Evolutionary conservation across 208 protist species (phyloP).

Genomic region (Strigomonas culicis): DNA sequence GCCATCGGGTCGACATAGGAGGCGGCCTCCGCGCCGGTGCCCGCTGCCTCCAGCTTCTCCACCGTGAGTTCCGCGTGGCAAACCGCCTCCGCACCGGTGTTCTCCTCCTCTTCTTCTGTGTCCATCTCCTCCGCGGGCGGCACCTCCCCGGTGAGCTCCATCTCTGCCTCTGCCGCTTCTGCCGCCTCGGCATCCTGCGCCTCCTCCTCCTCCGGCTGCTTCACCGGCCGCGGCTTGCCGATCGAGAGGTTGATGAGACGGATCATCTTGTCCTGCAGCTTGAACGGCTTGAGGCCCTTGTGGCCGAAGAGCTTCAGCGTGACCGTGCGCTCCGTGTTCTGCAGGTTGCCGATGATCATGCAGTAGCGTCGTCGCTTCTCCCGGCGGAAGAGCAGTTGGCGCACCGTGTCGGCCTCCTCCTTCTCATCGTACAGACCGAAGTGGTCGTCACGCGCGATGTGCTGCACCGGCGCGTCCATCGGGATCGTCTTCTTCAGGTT

Average conservation of each 20-base stretch:
- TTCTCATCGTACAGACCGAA: slow-evolving; percentile 25
- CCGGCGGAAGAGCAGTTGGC: slow-evolving; percentile 73
- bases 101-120: neutral
- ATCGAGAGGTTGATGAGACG: slow-evolving; percentile 81
- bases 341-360: slow-evolving; percentile 74
- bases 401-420: slow-evolving; percentile 59
- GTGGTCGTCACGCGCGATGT: slow-evolving; percentile 18
- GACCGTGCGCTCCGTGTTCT: slow-evolving; percentile 44
- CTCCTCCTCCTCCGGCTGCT: slow-evolving; percentile 11
- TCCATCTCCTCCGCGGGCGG: neutral
- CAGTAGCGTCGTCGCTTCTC: slow-evolving; percentile 85
- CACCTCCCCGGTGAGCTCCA: neutral
- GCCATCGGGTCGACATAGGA: too few species aligned
- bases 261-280: slow-evolving; percentile 83
- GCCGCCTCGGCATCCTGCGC: neutral
- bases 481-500: slow-evolving; percentile 51
- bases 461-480: slow-evolving; percentile 18
- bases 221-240: slow-evolving; percentile 38
- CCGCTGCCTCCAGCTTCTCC: neutral
- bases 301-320: slow-evolving; percentile 81
- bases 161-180: slow-evolving; percentile 1
- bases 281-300: slow-evolving; percentile 76
- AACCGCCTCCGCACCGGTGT: neutral
- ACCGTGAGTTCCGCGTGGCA: neutral
- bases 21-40: neutral